Evolutionary conservation across 192 early-diverging fungal genomes (phyloP), one percentile per base, ranked within the genome.

Genomic region (Gonapodya prolifera): DNA sequence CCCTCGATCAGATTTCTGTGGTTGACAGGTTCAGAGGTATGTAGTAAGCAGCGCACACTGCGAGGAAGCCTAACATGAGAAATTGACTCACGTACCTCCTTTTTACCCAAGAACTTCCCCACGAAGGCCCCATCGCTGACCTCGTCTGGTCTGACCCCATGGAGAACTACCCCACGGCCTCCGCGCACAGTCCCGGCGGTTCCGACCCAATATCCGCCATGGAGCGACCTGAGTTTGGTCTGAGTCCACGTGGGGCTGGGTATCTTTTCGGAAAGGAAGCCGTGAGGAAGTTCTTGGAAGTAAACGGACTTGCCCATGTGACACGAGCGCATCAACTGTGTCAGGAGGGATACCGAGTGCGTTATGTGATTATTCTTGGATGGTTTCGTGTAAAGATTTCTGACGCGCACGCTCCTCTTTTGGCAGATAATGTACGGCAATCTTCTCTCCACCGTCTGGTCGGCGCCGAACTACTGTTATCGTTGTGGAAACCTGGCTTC

Each of bases 121-220:
- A 94, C 78, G 94, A 96, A 83, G 94, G 93, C 30, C 87, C 94
- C n/a, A 96, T 96, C 92, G 92, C 94, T 23, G 94, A 96, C 82
- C 81, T 96, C n/a, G 94, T 95, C 23, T 95, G 94, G 94, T 93
- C 91, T 31, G 94, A 95, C 82, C 93, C 93, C 1, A 31, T 77
- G 30, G 16, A 35, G 34, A 75, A 35, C 13, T 23, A 75, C 17
- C 45, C 74, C 17, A 30, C 30, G 17, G 45, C 17, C 74, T 17
- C 17, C 0, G 79, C 83, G 23, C 82, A 84, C 35, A 75, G 77
- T 70, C 80, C 79, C 34, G 35, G 33, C 75, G 80, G 73, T 75
- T 80, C 80, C 33, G 34, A 35, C n/a, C 33, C 33, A 34, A 74
- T 33, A 2, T 28, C 69, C 0, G 76, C 69, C 13, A 30, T 36